Evolutionary conservation across 768 basidiomycete species (phyloP).

Genomic region (Epithele typhae): DNA sequence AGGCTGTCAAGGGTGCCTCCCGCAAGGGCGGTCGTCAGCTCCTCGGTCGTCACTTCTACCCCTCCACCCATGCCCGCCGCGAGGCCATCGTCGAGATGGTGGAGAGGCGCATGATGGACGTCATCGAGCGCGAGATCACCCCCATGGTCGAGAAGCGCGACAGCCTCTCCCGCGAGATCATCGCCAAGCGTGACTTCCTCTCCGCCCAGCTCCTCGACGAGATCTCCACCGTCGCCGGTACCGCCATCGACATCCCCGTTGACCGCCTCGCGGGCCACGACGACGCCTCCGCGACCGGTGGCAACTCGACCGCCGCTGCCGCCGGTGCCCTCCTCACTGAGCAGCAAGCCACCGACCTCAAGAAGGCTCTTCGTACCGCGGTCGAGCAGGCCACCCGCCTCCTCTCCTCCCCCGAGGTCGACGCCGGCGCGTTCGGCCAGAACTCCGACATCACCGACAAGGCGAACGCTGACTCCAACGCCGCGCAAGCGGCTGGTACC

Average conservation of each 20-base stretch:
- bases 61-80: conserved; percentile 11
- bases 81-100: conserved; percentile 9
- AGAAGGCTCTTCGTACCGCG: conserved; percentile 21
- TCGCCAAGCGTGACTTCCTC: conserved; percentile 17
- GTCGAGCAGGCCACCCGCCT: conserved; percentile 9
- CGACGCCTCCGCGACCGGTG: conserved; percentile 18
- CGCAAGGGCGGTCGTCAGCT: too few relatives aligned
- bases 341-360: conserved; percentile 22
- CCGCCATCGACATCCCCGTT: conserved; percentile 24
- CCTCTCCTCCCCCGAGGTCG: not conserved
- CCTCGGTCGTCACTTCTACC: conserved; percentile 15
- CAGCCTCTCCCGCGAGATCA: not conserved
- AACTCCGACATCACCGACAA: conserved; percentile 7
- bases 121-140: too few relatives aligned
- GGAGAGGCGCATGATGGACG: too few relatives aligned
- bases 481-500: conserved; percentile 11
- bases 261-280: conserved; percentile 21
- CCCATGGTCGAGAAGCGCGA: too few relatives aligned
- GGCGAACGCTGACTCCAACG: conserved; percentile 10
- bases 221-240: conserved; percentile 22
- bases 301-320: conserved; percentile 18
- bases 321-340: conserved; percentile 12
- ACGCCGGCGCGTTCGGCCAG: conserved; percentile 7
- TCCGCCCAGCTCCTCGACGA: conserved; percentile 23
- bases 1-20: not conserved